phyloP scores from a whole-genome alignment of 2,329 filamentous ascomycete species.

The Cercospora brassicicola region DNA sequence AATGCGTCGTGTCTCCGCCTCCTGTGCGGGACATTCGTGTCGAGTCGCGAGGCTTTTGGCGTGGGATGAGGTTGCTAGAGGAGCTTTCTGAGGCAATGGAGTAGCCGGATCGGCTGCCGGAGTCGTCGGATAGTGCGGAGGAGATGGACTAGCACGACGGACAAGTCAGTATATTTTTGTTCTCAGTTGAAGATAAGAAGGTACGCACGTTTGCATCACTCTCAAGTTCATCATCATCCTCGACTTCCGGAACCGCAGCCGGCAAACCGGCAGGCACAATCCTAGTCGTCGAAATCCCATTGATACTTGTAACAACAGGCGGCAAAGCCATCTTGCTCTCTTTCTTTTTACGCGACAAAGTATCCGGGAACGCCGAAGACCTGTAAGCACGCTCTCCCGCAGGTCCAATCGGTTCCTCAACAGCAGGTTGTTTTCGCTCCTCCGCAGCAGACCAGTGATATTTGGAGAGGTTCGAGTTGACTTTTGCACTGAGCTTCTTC shows the following conservation, averaged over 20 bases:
- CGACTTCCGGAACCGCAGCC: background rate
- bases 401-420: conserved; percentile 9
- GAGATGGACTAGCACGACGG: too few species aligned
- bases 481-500: conserved; percentile 9
- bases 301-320: background rate
- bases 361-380: background rate
- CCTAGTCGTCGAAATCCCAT: conserved; percentile 1
- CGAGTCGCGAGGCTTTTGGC: background rate
- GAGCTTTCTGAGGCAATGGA: background rate
- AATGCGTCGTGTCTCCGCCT: background rate
- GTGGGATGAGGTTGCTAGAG: background rate
- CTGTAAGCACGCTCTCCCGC: conserved; percentile 6
- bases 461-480: conserved; percentile 10
- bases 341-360: background rate
- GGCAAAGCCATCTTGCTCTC: background rate
- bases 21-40: background rate
- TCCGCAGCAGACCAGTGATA: conserved; percentile 13
- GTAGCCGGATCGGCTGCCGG: background rate
- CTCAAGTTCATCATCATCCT: background rate
- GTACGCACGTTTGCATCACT: too few species aligned
- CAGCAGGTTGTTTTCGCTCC: conserved; percentile 9
- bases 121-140: too few species aligned
- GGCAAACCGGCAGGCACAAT: conserved; percentile 10
- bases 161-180: too few species aligned
- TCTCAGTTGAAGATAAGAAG: too few species aligned